Evolutionary conservation across 352 stramenopile genomes (phyloP).

Genomic region (Phytophthora sojae): DNA sequence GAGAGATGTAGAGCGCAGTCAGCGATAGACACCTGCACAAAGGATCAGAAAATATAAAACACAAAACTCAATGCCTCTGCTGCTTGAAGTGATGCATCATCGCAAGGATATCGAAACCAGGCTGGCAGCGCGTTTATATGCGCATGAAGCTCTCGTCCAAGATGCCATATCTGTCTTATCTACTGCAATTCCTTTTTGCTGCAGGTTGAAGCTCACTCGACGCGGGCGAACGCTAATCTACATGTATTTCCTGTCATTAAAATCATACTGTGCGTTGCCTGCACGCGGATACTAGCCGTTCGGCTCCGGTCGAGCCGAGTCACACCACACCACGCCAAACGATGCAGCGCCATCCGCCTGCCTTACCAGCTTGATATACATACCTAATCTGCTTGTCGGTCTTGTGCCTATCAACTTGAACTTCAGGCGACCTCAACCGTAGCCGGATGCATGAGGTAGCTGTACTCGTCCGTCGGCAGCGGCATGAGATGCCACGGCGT

Average conservation of each 20-base stretch:
- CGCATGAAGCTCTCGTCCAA: not conserved
- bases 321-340: not conserved
- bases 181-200: not conserved
- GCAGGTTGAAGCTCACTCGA: not conserved
- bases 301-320: not conserved
- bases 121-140: conserved; percentile 1
- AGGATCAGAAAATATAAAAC: conserved; percentile 33
- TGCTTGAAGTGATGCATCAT: not conserved
- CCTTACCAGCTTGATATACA: conserved; percentile 17
- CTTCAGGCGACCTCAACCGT: conserved; percentile 52
- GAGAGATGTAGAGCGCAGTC: conserved; percentile 26
- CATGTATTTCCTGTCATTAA: conserved; percentile 40
- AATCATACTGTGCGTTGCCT: conserved; percentile 21
- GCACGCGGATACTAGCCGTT: conserved; percentile 5
- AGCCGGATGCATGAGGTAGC: conserved; percentile 46
- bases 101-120: not conserved
- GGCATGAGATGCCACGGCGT: conserved; percentile 39
- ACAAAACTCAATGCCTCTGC: not conserved
- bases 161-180: not conserved
- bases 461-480: conserved; percentile 44
- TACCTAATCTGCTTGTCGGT: conserved; percentile 9
- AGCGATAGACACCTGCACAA: conserved; percentile 29
- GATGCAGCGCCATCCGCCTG: not conserved
- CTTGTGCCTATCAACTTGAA: conserved; percentile 5
- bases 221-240: conserved; percentile 31